Evolutionary conservation across 2,329 filamentous ascomycete species (phyloP).

Genomic region (Monosporascus sp.): DNA sequence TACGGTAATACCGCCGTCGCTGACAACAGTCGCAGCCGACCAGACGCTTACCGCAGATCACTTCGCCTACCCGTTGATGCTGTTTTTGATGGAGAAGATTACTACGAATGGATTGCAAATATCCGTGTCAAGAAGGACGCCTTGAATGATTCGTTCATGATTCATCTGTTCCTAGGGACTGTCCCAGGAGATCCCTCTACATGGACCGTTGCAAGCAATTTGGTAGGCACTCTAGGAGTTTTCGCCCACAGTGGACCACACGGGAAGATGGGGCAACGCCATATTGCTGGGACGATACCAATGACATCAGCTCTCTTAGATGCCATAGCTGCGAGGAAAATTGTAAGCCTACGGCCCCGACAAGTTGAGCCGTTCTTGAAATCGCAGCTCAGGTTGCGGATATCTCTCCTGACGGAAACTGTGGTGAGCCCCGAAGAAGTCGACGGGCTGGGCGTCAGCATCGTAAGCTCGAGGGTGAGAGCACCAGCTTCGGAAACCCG

Average conservation of each 20-base stretch:
- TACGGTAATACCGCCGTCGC: constrained; percentile 11
- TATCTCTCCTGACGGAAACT: constrained; percentile 24
- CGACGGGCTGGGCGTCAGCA: constrained; percentile 28
- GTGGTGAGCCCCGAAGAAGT: constrained; percentile 23
- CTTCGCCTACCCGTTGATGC: constrained; percentile 21
- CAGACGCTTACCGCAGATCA: constrained; percentile 5
- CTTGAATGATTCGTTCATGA: constrained; percentile 54
- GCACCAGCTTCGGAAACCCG: constrained; percentile 27
- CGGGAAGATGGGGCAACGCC: constrained; percentile 27
- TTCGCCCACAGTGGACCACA: constrained; percentile 35
- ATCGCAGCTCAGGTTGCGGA: constrained; percentile 29
- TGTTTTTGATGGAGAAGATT: constrained; percentile 35
- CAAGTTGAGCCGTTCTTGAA: constrained; percentile 38
- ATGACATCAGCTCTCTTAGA: constrained; percentile 45
- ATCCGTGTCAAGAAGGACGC: constrained; percentile 57
- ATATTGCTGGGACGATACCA: constrained; percentile 45
- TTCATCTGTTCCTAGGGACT: constrained; percentile 65
- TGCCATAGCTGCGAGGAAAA: constrained; percentile 30
- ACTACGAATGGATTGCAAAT: constrained; percentile 65
- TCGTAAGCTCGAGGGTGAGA: constrained; percentile 33
- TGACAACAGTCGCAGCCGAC: neutral
- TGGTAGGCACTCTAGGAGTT: constrained; percentile 58
- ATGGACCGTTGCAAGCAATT: constrained; percentile 50
- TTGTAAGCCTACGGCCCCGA: constrained; percentile 32
- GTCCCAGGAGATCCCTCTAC: constrained; percentile 35